These are phyloP conservation scores for Tulasnella sp. DNA, from an alignment of 768 basidiomycete species.

Conservation along the genomic window DNA sequence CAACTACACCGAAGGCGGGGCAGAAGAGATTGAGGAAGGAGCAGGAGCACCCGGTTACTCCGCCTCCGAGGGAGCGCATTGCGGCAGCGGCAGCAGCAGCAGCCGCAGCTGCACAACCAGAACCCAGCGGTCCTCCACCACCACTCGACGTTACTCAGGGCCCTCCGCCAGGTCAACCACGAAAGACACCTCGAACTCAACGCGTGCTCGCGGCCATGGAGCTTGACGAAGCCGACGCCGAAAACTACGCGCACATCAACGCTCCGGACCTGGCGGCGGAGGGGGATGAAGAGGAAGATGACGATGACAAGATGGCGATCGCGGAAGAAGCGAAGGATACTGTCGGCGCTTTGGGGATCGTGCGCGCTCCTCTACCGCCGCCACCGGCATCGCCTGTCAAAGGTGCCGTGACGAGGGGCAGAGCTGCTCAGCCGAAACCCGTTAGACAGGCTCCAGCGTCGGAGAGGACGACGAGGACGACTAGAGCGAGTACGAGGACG, in stretches of 20 bases:
- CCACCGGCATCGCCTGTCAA: slow-evolving; percentile 4
- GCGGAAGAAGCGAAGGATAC: slow-evolving; percentile 8
- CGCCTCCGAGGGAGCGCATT: slow-evolving; percentile 24
- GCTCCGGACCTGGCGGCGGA: not conserved
- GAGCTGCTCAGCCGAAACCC: slow-evolving; percentile 9
- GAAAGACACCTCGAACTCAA: slow-evolving; percentile 77
- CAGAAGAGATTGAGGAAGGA: not conserved
- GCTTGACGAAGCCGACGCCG: slow-evolving; percentile 19
- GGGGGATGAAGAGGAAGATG: slow-evolving; percentile 5
- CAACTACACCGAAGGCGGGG: slow-evolving; percentile 14
- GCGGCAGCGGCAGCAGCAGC: slow-evolving; percentile 29
- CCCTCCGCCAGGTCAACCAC: slow-evolving; percentile 69
- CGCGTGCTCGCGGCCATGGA: slow-evolving; percentile 31
- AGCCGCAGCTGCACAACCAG: slow-evolving; percentile 31
- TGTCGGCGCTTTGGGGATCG: not conserved
- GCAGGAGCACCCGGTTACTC: not conserved
- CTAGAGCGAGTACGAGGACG: slow-evolving; percentile 39
- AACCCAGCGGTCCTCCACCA: slow-evolving; percentile 23
- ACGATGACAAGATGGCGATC: not conserved
- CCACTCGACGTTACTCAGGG: slow-evolving; percentile 47
- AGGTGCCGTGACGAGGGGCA: slow-evolving; percentile 2
- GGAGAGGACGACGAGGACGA: slow-evolving; percentile 60
- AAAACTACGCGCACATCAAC: not conserved
- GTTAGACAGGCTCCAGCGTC: slow-evolving; percentile 30
- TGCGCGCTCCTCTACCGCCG: not conserved